These are phyloP conservation scores for Tephrocybe sp. DNA, from an alignment of 768 basidiomycete genomes.

Conservation along the genomic window DNA sequence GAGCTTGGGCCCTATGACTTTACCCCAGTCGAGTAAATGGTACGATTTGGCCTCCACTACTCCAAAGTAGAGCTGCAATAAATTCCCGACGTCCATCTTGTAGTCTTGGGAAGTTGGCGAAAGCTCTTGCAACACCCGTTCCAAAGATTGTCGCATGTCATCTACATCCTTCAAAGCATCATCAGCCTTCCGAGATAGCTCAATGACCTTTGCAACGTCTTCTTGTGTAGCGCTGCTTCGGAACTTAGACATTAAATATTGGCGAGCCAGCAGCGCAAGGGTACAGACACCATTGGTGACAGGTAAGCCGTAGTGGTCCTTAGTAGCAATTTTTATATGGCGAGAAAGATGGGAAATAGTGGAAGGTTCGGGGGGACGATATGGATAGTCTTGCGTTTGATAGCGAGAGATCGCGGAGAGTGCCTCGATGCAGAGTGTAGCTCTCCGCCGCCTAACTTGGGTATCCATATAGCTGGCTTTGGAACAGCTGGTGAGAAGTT, in stretches of 20 bases:
- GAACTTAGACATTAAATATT: not conserved
- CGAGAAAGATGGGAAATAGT: not conserved
- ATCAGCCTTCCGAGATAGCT: not conserved
- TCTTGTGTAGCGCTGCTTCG: not conserved
- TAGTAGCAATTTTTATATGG: not conserved
- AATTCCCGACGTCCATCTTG: not conserved
- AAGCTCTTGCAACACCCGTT: not conserved
- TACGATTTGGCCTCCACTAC: not conserved
- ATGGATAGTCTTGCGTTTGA: not conserved
- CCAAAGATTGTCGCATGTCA: not conserved
- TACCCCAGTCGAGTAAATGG: conserved; percentile 1
- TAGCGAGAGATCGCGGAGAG: conserved; percentile 1
- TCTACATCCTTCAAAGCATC: not conserved
- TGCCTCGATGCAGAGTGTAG: conserved; percentile 1
- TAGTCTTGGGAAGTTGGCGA: not conserved
- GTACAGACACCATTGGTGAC: conserved; percentile 1
- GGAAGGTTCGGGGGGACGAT: not conserved
- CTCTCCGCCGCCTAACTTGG: not conserved
- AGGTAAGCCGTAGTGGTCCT: not conserved
- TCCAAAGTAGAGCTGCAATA: not conserved
- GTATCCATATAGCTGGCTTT: conserved; percentile 3
- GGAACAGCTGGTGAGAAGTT: not conserved
- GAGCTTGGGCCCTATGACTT: not conserved
- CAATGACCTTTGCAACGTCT: not conserved
- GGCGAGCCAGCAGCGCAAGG: not conserved